Percentiles rank a stretch among this genome's conserved stretches.
phyloP scores from a whole-genome alignment of 1,139 yeast genomes.

The Protomyces arabidopsidicola region DNA sequence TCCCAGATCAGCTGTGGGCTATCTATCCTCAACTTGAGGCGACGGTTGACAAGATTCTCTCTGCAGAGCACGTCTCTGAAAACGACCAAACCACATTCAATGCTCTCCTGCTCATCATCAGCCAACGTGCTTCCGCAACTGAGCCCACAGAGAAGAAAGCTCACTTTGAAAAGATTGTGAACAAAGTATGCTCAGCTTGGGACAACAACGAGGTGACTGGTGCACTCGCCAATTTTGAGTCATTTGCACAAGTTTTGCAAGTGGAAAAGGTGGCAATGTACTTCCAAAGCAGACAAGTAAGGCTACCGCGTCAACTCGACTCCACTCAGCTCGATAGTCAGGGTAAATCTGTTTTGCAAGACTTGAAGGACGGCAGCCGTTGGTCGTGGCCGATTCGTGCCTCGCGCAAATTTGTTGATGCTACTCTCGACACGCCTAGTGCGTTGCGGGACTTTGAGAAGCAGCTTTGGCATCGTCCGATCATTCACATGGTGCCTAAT shows the following conservation, averaged over 20 bases:
- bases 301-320: conserved; percentile 66
- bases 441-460: conserved; percentile 69
- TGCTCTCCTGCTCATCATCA: conserved; percentile 78
- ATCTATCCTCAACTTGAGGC: conserved; percentile 30
- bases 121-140: conserved; percentile 73
- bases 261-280: conserved; percentile 89
- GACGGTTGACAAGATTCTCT: conserved; percentile 23
- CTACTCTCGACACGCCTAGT: conserved; percentile 76
- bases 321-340: conserved; percentile 86
- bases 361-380: conserved; percentile 44
- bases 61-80: conserved; percentile 16
- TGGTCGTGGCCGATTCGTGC: conserved; percentile 79
- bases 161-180: conserved; percentile 79
- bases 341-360: conserved; percentile 69
- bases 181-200: conserved; percentile 91
- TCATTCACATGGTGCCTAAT: conserved; percentile 86
- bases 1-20: conserved; percentile 30
- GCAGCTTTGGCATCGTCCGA: conserved; percentile 85
- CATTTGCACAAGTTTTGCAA: conserved; percentile 98
- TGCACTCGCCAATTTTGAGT: conserved; percentile 80
- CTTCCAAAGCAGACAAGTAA: conserved; percentile 72
- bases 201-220: conserved; percentile 84
- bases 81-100: conserved; percentile 26
- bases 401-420: conserved; percentile 88
- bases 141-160: conserved; percentile 55